Evolutionary conservation across 1,284 basidiomycete genomes (phyloP).

Genomic region (Ustilago bromivora): DNA sequence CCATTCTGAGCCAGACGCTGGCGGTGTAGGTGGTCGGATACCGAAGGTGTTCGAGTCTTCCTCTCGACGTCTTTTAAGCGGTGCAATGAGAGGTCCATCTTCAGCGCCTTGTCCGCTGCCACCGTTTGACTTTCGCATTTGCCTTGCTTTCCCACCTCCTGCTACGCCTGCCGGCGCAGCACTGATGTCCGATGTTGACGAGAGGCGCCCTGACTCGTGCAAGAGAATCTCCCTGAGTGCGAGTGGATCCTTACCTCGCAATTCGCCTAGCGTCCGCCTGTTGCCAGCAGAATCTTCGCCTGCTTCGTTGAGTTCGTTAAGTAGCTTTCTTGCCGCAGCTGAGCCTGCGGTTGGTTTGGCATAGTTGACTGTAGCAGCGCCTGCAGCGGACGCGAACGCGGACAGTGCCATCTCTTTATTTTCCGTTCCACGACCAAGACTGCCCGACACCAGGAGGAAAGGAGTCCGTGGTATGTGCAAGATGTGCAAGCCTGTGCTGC

Average conservation of each 20-base stretch:
- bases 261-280: constrained; percentile 41
- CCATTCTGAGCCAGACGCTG: constrained; percentile 29
- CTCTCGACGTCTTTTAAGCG: constrained; percentile 44
- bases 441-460: constrained; percentile 49
- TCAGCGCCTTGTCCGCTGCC: constrained; percentile 36
- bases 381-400: constrained; percentile 48
- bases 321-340: constrained; percentile 26
- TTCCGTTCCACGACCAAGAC: constrained; percentile 41
- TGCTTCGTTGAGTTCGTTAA: constrained; percentile 29
- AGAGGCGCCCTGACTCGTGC: constrained; percentile 35
- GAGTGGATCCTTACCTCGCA: constrained; percentile 51
- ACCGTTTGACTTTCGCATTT: constrained; percentile 34
- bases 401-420: constrained; percentile 45
- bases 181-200: constrained; percentile 25
- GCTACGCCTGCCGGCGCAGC: constrained; percentile 37
- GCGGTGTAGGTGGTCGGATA: constrained; percentile 39
- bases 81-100: constrained; percentile 52
- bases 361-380: constrained; percentile 43
- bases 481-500: constrained; percentile 48
- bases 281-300: constrained; percentile 35
- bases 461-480: constrained; percentile 48
- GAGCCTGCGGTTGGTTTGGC: constrained; percentile 30
- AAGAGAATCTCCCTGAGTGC: constrained; percentile 50
- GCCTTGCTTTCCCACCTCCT: constrained; percentile 50
- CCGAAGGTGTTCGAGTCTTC: constrained; percentile 34